Evolutionary conservation across 2,329 filamentous ascomycete species (phyloP).

Genomic region (Blastomyces parvus): DNA sequence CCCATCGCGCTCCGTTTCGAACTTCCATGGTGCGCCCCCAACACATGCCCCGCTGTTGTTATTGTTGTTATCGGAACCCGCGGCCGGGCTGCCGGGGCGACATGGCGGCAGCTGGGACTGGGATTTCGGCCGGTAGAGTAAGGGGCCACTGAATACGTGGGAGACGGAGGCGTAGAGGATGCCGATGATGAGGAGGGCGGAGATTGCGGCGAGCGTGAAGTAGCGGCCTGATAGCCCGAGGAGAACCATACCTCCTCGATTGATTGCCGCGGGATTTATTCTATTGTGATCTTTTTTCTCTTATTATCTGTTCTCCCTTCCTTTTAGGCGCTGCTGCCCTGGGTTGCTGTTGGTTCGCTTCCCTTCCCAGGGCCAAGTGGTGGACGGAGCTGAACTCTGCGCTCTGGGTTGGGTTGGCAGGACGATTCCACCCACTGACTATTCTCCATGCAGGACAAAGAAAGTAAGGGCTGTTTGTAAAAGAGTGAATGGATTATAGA

Average conservation of each 20-base stretch:
- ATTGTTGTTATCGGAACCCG: background rate
- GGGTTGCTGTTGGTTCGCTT: background rate
- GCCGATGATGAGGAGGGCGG: slow-evolving; percentile 7
- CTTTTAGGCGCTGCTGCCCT: background rate
- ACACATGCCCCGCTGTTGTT: background rate
- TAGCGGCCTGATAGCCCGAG: slow-evolving; percentile 3
- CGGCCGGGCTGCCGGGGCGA: background rate
- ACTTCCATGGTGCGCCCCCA: slow-evolving; percentile 23
- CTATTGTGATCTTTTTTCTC: background rate
- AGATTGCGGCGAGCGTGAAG: background rate
- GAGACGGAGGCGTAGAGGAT: slow-evolving; percentile 8
- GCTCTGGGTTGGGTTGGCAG: background rate
- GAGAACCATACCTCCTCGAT: background rate
- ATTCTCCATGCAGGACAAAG: background rate
- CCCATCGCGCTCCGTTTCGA: slow-evolving; percentile 26
- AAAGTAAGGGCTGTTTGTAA: background rate
- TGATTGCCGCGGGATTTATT: background rate
- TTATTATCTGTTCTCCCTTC: background rate
- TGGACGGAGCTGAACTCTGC: too few species aligned
- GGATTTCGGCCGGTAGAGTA: slow-evolving; percentile 2
- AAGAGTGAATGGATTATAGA: background rate
- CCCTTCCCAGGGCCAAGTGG: too few species aligned
- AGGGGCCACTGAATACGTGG: background rate
- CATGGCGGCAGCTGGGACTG: background rate
- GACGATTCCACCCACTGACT: background rate